Base-by-base conservation (phyloP, 176 grass and related monocot species). In the Microstegium vimineum region DNA sequence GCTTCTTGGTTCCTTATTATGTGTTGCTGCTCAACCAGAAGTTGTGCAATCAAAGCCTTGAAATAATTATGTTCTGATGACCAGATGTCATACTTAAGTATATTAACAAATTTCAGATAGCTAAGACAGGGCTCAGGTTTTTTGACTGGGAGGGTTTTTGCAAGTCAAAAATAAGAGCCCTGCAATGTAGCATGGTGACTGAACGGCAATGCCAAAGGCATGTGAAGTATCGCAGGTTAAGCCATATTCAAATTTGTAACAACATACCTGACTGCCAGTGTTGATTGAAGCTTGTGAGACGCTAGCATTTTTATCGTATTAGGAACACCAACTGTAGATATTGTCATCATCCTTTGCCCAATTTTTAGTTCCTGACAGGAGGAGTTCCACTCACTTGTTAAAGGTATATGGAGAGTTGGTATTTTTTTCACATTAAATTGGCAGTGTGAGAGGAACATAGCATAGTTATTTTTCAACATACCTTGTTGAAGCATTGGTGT, bases 331-430 rank as follows among this genome's bases (percentile, higher is more conserved):
- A 98, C 92, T 72, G 95, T 98, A 16, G 95, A 98, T 81, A 98
- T 98, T 64, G 95, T 95, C 79, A 94, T 98, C 95, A 98, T 98
- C 84, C 95, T 94, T 91, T 98, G 92, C 56, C 92, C 95, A 84
- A 98, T 91, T 89, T 87, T 90, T 26, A 98, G 85, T 80, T 98
- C 92, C 95, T 98, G 78, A 8, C 34, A 73, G 72, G 12, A 64
- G 3, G 1, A 77, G 46, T 41, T 17, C 0, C 42, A 77, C 0
- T 14, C 54, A 62, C 31, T 40, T 51, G 13, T 25, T 54, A 13
- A 41, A 45, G 13, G 4, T 7, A 75, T 12, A 60, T 57, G 3
- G 4, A 8, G 27, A 73, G 13, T 8, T 27, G 23, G 13, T 1
- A 18, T 11, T 7, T 23, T 23, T 63, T 25, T 0, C 12, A 61